Conservation (phyloP, 2,329 filamentous ascomycete genomes). For the Rhynchosporium agropyri region DNA sequence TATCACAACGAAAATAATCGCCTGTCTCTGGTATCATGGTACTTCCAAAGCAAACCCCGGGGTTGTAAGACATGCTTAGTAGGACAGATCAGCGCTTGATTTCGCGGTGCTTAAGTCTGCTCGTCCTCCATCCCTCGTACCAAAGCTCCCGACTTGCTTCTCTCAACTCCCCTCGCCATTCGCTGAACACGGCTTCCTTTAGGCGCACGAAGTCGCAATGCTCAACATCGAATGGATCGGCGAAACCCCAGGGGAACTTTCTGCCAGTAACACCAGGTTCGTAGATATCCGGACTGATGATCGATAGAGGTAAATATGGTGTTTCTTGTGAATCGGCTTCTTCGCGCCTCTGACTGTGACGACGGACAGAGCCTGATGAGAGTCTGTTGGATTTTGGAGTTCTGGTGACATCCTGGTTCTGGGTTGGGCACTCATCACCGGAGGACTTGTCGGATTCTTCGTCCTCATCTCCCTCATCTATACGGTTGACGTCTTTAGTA, state of each 20-base stretch:
- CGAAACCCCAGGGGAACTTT: conserved; percentile 95
- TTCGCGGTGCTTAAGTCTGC: conserved; percentile 50
- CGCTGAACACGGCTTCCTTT: conserved; percentile 88
- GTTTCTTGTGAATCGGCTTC: conserved; percentile 53
- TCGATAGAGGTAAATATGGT: conserved; percentile 83
- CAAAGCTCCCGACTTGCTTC: conserved; percentile 89
- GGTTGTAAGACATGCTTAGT: conserved; percentile 25
- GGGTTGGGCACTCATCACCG: conserved; percentile 46
- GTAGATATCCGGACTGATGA: conserved; percentile 92
- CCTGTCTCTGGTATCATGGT: conserved; percentile 19
- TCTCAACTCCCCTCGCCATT: conserved; percentile 89
- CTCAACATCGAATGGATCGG: conserved; percentile 84
- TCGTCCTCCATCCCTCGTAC: conserved; percentile 95
- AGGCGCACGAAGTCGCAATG: conserved; percentile 94
- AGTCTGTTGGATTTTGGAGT: conserved; percentile 39
- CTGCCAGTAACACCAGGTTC: conserved; percentile 79
- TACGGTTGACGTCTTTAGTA: conserved; percentile 46
- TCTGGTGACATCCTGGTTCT: conserved; percentile 39
- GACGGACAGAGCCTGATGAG: conserved; percentile 41
- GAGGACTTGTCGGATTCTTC: conserved; percentile 39
- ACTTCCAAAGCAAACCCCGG: conserved; percentile 17
- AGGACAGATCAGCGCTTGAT: conserved; percentile 34
- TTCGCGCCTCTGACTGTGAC: conserved; percentile 37
- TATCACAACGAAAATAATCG: conserved; percentile 30
- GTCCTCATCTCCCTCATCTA: conserved; percentile 60